phyloP scores from a whole-genome alignment of 2,329 filamentous ascomycete genomes.

The Aspergillus sp. region DNA sequence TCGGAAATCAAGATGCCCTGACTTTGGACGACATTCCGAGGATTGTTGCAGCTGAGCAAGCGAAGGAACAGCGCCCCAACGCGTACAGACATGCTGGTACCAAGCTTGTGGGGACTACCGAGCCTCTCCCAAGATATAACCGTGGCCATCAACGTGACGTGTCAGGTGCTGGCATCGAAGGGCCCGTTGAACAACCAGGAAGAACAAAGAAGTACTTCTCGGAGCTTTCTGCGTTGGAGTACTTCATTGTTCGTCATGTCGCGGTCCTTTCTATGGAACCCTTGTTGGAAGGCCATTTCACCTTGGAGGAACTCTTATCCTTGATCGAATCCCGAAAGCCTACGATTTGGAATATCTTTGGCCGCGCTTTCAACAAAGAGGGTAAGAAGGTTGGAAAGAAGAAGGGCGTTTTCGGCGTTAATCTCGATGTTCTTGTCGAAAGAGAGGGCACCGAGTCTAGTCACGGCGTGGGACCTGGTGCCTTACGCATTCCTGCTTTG shows the following conservation, averaged over 20 bases:
- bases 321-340: slow-evolving; percentile 91
- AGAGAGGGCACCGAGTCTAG: slow-evolving; percentile 96
- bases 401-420: slow-evolving; percentile 90
- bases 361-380: slow-evolving; percentile 91
- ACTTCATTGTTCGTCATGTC: slow-evolving; percentile 94
- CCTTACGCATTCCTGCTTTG: slow-evolving; percentile 85
- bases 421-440: slow-evolving; percentile 84
- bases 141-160: slow-evolving; percentile 69
- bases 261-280: slow-evolving; percentile 95
- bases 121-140: slow-evolving; percentile 64
- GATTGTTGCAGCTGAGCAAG: slow-evolving; percentile 93
- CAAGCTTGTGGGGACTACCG: slow-evolving; percentile 60
- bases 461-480: slow-evolving; percentile 89
- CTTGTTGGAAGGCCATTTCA: slow-evolving; percentile 83
- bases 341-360: slow-evolving; percentile 98
- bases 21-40: slow-evolving; percentile 95
- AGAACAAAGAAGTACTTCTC: slow-evolving; percentile 84
- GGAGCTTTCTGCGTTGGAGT: slow-evolving; percentile 89
- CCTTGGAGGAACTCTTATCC: slow-evolving; percentile 86
- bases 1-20: slow-evolving; percentile 85
- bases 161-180: slow-evolving; percentile 53
- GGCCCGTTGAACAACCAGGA: slow-evolving; percentile 54
- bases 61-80: slow-evolving; percentile 81
- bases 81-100: slow-evolving; percentile 73
- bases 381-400: slow-evolving; percentile 71